Base-by-base conservation (phyloP, 2,329 filamentous ascomycete species). In the Arthrobotrys conoides region DNA sequence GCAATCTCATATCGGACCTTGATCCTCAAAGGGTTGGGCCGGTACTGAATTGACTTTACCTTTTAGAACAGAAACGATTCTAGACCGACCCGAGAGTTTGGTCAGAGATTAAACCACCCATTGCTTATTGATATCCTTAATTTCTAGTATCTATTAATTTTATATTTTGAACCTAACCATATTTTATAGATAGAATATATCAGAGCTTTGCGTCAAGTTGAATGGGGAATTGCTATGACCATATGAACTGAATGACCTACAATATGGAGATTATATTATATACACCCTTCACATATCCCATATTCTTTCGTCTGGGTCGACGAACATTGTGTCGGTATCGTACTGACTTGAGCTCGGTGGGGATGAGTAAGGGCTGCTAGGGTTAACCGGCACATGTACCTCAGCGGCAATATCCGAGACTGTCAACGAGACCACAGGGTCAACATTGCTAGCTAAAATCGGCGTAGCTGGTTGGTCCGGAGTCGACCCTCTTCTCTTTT, bases 321-420 rank as follows among this genome's bases (percentile, higher is more conserved):
- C 20, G 14, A 46, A 72, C 63, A 78, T 68, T 3, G 53, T 12
- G 5, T 78, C 75, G 22, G 55, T 41, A 33, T 78, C 75, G 22
- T 72, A 72, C 10, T 27, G 27, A 12, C 33, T 55, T 27, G 63
- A 63, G 38, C 68, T 78, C 22, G 75, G 75, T 64, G 75, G 75
- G n/a, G 75, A 78, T 14, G 75, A 71, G 38, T 72, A 72, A 53
- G 75, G 68, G 12, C 75, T 78, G 20, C 49, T 63, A 8, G 75
- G 61, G 18, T 53, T 72, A 8, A 78, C 75, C 2, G 75, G 68
- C 3, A 78, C 75, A 22, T 78, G 51, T 18, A 78, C 75, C 36
- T 78, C 75, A 36, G 75, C 75, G 33, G 75, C 75, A 49, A 78
- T 78, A 57, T 72, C 75, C 55, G 68, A 64, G 27, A 65, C 75